These are phyloP conservation scores for Salix dunnii DNA, from an alignment of 345 rosid genomes.

Conservation along the genomic window DNA sequence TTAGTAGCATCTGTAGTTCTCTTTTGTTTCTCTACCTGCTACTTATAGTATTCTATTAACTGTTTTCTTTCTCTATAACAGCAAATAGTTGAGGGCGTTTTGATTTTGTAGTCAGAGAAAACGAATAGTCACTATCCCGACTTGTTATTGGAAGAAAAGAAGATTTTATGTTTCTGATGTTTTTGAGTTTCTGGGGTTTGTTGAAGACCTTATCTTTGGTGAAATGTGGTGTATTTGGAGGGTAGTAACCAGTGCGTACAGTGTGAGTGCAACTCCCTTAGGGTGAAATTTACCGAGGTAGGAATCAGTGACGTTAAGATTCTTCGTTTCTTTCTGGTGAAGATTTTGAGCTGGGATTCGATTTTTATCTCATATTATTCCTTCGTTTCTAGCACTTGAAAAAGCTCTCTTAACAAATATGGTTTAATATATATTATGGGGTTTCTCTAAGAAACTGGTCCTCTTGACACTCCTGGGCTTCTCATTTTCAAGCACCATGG, in stretches of 20 bases:
- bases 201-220: background rate
- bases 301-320: background rate
- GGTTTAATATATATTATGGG: background rate
- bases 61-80: background rate
- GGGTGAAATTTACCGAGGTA: background rate
- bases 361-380: background rate
- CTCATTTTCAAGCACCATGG: background rate
- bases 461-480: background rate
- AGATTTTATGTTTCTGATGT: background rate
- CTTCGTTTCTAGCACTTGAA: background rate
- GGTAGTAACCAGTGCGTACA: background rate
- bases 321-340: slow-evolving; percentile 14
- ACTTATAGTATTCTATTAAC: background rate
- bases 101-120: background rate
- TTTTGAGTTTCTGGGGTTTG: background rate
- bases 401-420: background rate
- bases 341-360: slow-evolving; percentile 13
- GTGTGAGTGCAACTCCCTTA: background rate
- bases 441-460: background rate
- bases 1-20: background rate
- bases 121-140: background rate
- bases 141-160: background rate
- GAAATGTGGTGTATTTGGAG: background rate
- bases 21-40: background rate
- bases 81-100: background rate